phyloP scores from a whole-genome alignment of 148 eudicot genomes.

The Dysphania ambrosioides region DNA sequence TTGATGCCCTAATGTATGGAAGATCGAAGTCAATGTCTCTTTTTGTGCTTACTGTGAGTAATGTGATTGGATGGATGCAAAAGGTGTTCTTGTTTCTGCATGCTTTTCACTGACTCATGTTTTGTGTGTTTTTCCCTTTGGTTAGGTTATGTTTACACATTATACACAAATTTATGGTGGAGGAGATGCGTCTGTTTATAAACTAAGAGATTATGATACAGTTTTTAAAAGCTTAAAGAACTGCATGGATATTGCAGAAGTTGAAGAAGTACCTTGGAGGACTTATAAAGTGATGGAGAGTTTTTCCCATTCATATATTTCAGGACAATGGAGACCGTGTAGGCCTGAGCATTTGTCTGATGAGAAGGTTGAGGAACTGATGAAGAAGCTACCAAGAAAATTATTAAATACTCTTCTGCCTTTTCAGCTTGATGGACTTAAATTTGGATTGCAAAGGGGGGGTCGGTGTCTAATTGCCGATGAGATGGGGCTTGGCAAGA shows the following conservation, averaged over 20 bases:
- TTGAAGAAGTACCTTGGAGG: conserved; percentile 89
- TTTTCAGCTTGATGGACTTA: conserved; percentile 83
- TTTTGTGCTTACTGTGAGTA: neutral
- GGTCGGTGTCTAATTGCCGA: conserved; percentile 97
- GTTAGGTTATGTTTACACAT: conserved; percentile 61
- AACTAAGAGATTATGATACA: conserved; percentile 64
- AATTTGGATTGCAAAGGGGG: conserved; percentile 84
- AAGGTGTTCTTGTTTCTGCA: neutral
- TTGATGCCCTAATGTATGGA: neutral
- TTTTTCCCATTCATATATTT: conserved; percentile 53
- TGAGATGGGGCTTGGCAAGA: conserved; percentile 99
- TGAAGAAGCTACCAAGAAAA: conserved; percentile 55
- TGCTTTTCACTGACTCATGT: neutral
- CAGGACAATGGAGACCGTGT: conserved; percentile 77
- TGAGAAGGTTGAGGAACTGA: conserved; percentile 75
- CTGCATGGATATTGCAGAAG: conserved; percentile 52
- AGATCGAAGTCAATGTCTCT: neutral
- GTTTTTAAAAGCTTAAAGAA: conserved; percentile 72
- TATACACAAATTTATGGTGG: conserved; percentile 81
- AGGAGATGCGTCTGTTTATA: conserved; percentile 72
- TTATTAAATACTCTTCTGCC: conserved; percentile 61
- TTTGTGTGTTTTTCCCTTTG: conserved; percentile 1
- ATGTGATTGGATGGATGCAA: neutral
- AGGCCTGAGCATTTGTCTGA: conserved; percentile 89
- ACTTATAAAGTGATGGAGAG: conserved; percentile 72